Percentiles rank a stretch among this genome's conserved stretches.
phyloP scores from a whole-genome alignment of 805 yeast species.

The Candida loeiensis region DNA sequence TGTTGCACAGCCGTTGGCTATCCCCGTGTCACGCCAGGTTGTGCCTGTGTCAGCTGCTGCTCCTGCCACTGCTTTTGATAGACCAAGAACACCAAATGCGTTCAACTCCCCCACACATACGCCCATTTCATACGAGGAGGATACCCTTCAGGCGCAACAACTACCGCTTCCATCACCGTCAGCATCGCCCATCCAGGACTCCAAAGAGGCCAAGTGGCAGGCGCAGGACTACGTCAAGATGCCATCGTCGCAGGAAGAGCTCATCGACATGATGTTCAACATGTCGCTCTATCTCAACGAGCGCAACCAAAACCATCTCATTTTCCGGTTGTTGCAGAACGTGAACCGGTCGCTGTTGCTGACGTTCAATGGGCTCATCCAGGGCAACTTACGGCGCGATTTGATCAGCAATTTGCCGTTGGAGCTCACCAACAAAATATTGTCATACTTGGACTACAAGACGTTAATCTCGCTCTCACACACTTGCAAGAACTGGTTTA shows the following conservation, averaged over 20 bases:
- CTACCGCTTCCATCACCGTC: constrained; percentile 70
- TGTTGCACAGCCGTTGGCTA: constrained; percentile 1
- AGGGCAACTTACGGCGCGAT: constrained; percentile 65
- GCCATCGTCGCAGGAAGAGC: constrained; percentile 32
- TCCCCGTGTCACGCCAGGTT: neutral
- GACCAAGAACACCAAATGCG: constrained; percentile 28
- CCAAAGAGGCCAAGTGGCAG: constrained; percentile 5
- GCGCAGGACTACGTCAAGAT: constrained; percentile 7
- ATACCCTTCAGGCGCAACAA: constrained; percentile 33
- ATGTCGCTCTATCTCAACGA: constrained; percentile 39
- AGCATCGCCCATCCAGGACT: constrained; percentile 38
- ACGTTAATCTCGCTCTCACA: constrained; percentile 58
- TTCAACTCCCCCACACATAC: constrained; percentile 30
- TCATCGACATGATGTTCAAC: constrained; percentile 35
- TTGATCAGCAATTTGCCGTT: constrained; percentile 65
- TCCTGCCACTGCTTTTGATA: constrained; percentile 9
- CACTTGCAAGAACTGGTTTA: constrained; percentile 71
- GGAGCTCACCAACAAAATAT: constrained; percentile 66
- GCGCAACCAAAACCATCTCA: constrained; percentile 46
- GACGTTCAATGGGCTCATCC: constrained; percentile 50
- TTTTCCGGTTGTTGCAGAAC: constrained; percentile 52
- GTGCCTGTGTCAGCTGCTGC: neutral
- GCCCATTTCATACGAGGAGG: constrained; percentile 37
- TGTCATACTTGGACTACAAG: constrained; percentile 58
- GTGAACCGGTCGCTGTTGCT: constrained; percentile 62